Conservation (phyloP, 2,329 filamentous ascomycete genomes). For the Calonectria pteridis region DNA sequence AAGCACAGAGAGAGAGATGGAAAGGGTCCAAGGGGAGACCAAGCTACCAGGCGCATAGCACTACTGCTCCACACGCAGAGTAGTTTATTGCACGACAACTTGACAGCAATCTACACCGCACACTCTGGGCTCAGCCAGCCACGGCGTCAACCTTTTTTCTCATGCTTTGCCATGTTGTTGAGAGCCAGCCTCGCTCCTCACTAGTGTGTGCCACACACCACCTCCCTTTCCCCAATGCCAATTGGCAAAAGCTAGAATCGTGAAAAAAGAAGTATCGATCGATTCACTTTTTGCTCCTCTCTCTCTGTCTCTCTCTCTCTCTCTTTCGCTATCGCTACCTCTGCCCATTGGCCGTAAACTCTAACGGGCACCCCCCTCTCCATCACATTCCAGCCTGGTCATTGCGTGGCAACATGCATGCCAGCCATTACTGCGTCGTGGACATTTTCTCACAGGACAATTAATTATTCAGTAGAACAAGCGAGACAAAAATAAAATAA, state of each 20-base stretch:
- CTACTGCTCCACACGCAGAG: neutral
- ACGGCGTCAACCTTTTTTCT: slow-evolving; percentile 1
- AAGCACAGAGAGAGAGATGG: neutral
- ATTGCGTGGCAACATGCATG: slow-evolving; percentile 1
- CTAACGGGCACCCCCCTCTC: neutral
- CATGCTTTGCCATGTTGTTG: neutral
- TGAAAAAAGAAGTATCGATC: neutral
- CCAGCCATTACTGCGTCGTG: neutral
- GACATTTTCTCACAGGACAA: neutral
- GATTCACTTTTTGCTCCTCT: neutral
- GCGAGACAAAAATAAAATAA: neutral
- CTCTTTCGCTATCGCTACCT: neutral
- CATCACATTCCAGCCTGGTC: neutral
- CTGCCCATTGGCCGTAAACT: neutral
- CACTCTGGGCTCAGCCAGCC: neutral
- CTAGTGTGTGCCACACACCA: neutral
- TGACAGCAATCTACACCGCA: neutral
- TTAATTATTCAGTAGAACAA: too few relatives aligned
- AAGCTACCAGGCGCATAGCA: neutral
- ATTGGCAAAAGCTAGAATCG: slow-evolving; percentile 2
- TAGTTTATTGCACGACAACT: neutral
- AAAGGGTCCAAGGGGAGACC: neutral
- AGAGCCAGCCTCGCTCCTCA: neutral
- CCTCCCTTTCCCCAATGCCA: neutral
- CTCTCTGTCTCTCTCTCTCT: too few relatives aligned